phyloP scores from a whole-genome alignment of 2,329 filamentous ascomycete species.

The Ilyonectria sp. region DNA sequence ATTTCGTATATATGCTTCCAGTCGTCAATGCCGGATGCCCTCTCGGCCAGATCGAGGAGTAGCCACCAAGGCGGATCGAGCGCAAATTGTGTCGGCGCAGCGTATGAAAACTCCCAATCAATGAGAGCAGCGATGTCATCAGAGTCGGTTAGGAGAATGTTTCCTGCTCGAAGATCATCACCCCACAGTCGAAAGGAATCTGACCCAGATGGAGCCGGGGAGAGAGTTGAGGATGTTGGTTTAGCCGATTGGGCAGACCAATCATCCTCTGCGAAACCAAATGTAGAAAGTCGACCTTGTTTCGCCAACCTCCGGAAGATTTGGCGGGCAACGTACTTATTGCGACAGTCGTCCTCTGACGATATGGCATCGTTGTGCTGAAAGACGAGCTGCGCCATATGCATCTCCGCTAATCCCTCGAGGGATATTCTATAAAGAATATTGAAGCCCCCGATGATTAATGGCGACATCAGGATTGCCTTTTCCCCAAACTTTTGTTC shows the following conservation, averaged over 20 bases:
- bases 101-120: conserved; percentile 59
- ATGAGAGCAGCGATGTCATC: conserved; percentile 49
- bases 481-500: not conserved
- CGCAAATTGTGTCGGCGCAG: conserved; percentile 52
- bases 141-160: conserved; percentile 50
- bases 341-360: conserved; percentile 57
- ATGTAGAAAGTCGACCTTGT: conserved; percentile 44
- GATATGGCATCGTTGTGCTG: conserved; percentile 58
- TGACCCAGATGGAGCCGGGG: conserved; percentile 39
- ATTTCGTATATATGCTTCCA: conserved; percentile 51
- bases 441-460: conserved; percentile 38
- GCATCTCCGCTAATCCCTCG: conserved; percentile 55
- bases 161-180: conserved; percentile 53
- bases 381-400: conserved; percentile 58
- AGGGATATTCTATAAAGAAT: conserved; percentile 31
- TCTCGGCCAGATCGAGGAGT: conserved; percentile 51
- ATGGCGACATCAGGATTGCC: conserved; percentile 13
- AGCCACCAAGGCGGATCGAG: conserved; percentile 58
- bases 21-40: conserved; percentile 48
- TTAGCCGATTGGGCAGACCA: conserved; percentile 49
- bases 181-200: conserved; percentile 49
- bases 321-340: conserved; percentile 59
- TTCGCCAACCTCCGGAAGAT: conserved; percentile 56
- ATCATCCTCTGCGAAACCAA: conserved; percentile 48
- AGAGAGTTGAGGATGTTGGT: conserved; percentile 19